phyloP scores from a whole-genome alignment of 2,329 filamentous ascomycete genomes.

The Ceratocystis variospora region DNA sequence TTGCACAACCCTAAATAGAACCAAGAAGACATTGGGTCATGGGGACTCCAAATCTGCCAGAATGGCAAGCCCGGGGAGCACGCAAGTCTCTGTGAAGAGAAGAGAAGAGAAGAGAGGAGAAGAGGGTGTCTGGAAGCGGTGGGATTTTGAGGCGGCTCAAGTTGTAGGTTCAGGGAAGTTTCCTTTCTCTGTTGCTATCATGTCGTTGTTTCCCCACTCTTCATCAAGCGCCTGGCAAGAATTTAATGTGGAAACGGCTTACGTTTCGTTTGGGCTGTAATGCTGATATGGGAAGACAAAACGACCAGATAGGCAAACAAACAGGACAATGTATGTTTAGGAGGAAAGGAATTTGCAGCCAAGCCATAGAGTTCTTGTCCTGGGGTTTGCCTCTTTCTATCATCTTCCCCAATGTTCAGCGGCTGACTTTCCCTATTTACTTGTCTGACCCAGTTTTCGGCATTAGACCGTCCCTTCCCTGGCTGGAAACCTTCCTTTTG shows the following conservation, averaged over 20 bases:
- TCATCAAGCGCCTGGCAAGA: not conserved
- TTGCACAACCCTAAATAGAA: not conserved
- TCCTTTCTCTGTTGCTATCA: not conserved
- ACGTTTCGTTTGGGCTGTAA: not conserved
- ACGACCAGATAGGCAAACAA: not conserved
- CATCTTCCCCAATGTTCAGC: not conserved
- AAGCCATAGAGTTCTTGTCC: not conserved
- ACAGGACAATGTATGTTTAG: not conserved
- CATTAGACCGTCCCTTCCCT: conserved; percentile 9
- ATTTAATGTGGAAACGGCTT: not conserved
- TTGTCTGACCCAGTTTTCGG: conserved; percentile 9
- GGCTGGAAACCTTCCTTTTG: not conserved
- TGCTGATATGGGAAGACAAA: not conserved
- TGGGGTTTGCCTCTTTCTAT: not conserved
- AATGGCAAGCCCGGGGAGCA: conserved; percentile 1
- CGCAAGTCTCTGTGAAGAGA: not conserved
- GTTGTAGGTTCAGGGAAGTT: not conserved
- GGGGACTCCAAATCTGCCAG: conserved; percentile 11
- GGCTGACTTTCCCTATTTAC: not conserved
- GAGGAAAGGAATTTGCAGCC: not conserved
- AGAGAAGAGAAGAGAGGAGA: not conserved
- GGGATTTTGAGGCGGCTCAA: not conserved
- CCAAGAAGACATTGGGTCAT: not conserved
- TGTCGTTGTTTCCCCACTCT: not conserved
- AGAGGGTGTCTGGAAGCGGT: not conserved